Evolutionary conservation across 441 rosid species (phyloP), one percentile per base, ranked within the genome.

Genomic region (Adansonia grandidieri): DNA sequence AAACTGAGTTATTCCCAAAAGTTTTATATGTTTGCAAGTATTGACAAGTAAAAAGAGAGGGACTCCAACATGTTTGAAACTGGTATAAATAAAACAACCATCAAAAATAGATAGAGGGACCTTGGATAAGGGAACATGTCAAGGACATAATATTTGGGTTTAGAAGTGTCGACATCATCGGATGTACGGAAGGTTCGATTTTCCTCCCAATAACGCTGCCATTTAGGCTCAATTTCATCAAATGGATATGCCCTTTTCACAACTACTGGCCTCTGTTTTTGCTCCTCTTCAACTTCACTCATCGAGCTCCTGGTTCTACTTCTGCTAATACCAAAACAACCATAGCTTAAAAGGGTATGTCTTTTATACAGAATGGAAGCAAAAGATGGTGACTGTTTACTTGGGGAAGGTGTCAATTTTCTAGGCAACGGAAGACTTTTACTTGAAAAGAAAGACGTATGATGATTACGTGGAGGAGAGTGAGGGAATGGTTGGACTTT

Each of bases 71-170:
- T 19, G 19, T 19, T 67, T 45, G 4, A 24, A 50, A 22, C 24
- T 48, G 2, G 19, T 6, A 70, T 7, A 53, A 71, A 71, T 9
- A 4, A 37, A 53, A 32, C 1, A 37, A 54, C 28, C 11, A 15
- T 51, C 8, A 40, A 77, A 57, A 45, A 13, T 3, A 24, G 74
- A 76, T 69, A 63, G 73, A 70, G 32, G 57, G 8, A 96, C 99
- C 99, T 96, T 86, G 98, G 99, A 87, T 96, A 96, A 71, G 99
- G 99, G 89, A 96, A 96, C 98, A 94, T 94, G 89, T 96, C 99
- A 76, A 96, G 98, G 32, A 96, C 99, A 84, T 94, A 96, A 85
- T 90, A 96, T 81, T 96, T 96, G 10, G 99, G 98, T 83, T 83
- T 94, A 47, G 95, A 86, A 54, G 91, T 86, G 75, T 94, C 98